Percentiles rank a stretch among this genome's conserved stretches.
phyloP scores from a whole-genome alignment of 2,329 filamentous ascomycete species.

The Ophiostoma tasmaniense region DNA sequence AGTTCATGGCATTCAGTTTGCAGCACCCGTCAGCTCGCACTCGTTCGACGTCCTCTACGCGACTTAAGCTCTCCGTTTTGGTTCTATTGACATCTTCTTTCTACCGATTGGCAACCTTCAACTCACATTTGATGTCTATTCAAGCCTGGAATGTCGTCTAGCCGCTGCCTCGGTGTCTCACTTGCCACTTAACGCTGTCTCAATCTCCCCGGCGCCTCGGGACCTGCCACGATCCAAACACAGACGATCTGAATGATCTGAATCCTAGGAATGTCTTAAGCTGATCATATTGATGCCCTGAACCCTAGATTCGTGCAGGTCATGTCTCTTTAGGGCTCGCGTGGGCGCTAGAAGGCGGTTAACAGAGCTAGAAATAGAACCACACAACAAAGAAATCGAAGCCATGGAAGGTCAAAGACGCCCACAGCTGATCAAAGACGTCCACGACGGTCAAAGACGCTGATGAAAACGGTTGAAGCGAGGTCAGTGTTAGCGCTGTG shows the following conservation, averaged over 20 bases:
- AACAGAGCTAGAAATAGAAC: neutral
- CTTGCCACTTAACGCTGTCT: neutral
- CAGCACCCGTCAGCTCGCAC: too few relatives aligned
- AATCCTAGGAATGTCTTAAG: neutral
- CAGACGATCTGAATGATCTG: too few relatives aligned
- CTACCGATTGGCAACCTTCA: too few relatives aligned
- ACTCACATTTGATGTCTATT: too few relatives aligned
- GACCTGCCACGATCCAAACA: neutral
- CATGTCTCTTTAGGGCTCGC: neutral
- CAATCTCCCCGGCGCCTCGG: neutral
- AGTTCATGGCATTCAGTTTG: neutral
- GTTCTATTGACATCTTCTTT: too few relatives aligned
- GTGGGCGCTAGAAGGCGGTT: slow-evolving; percentile 6
- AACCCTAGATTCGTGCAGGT: neutral
- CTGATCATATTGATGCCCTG: neutral
- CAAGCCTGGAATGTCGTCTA: neutral
- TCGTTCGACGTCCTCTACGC: too few relatives aligned
- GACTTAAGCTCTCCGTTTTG: neutral
- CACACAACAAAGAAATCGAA: slow-evolving; percentile 2
- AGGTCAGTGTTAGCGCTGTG: slow-evolving; percentile 23
- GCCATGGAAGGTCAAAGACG: neutral
- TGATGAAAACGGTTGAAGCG: neutral
- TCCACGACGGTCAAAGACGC: neutral
- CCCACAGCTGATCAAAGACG: neutral
- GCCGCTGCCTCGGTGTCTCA: neutral